Percentiles rank a stretch among this genome's conserved stretches.
phyloP scores from a whole-genome alignment of 75 land plant genomes.

The Pinus taeda region DNA sequence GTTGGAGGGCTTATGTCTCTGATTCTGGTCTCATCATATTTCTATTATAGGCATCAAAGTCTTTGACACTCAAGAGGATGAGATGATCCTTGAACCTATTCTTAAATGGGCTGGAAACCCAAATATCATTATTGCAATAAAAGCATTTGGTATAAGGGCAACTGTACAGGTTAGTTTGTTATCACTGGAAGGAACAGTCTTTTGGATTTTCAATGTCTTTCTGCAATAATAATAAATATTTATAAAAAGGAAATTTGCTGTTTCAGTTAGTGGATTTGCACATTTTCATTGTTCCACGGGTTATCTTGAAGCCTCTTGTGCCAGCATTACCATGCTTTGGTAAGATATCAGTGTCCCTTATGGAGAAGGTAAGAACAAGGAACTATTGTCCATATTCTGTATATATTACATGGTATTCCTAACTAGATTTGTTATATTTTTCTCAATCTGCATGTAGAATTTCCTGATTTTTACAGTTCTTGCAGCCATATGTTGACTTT shows the following conservation, averaged over 20 bases:
- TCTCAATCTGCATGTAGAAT: slow-evolving; percentile 2
- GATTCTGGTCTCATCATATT: background rate
- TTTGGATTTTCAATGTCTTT: background rate
- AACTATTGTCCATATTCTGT: background rate
- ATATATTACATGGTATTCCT: background rate
- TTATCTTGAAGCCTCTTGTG: slow-evolving; percentile 73
- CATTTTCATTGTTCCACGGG: slow-evolving; percentile 55
- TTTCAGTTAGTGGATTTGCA: slow-evolving; percentile 79
- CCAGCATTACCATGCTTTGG: slow-evolving; percentile 80
- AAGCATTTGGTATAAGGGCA: slow-evolving; percentile 46
- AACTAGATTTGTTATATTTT: background rate
- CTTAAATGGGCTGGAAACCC: slow-evolving; percentile 91
- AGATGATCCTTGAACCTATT: slow-evolving; percentile 80
- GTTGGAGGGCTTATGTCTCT: background rate
- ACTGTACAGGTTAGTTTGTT: slow-evolving; percentile 66
- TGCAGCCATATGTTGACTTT: slow-evolving; percentile 90
- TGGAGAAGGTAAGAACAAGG: slow-evolving; percentile 63
- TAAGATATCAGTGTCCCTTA: slow-evolving; percentile 55
- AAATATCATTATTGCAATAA: slow-evolving; percentile 64
- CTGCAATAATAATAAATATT: background rate
- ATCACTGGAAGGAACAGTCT: background rate
- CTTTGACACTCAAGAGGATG: slow-evolving; percentile 80
- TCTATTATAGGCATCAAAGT: slow-evolving; percentile 68
- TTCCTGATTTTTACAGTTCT: background rate
- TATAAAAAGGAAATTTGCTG: background rate